Percentiles rank a stretch among this genome's conserved stretches.
Conservation (phyloP, 768 basidiomycete species). For the Daedaleopsis nitida region DNA sequence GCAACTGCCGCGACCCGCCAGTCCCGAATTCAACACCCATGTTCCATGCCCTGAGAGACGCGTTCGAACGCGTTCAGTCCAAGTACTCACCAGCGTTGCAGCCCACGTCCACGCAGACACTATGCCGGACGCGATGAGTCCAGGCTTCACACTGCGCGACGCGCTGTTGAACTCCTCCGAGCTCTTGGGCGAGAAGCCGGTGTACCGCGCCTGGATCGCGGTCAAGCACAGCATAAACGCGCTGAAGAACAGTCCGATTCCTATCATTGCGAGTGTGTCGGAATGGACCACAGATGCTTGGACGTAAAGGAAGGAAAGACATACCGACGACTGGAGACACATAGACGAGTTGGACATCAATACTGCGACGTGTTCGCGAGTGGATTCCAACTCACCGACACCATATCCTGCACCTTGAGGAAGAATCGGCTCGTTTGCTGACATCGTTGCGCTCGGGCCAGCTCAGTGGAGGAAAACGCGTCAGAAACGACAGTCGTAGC, state of each 20-base stretch:
- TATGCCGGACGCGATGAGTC: slow-evolving; percentile 90
- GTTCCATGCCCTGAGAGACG: background rate
- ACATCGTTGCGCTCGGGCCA: slow-evolving; percentile 11
- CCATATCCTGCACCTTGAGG: slow-evolving; percentile 88
- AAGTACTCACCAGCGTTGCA: slow-evolving; percentile 58
- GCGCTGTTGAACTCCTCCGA: slow-evolving; percentile 87
- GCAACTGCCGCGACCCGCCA: slow-evolving; percentile 53
- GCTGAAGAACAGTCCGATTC: slow-evolving; percentile 88
- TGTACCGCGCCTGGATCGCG: slow-evolving; percentile 82
- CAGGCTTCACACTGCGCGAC: slow-evolving; percentile 84
- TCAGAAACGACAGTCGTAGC: background rate
- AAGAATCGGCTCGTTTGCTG: slow-evolving; percentile 43
- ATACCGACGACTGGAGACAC: slow-evolving; percentile 50
- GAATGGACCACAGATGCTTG: background rate
- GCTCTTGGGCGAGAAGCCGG: slow-evolving; percentile 72
- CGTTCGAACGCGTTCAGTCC: background rate
- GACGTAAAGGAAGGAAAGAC: slow-evolving; percentile 16
- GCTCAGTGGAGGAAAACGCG: no score
- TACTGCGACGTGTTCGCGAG: background rate
- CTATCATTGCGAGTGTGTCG: slow-evolving; percentile 34
- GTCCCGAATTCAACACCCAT: no score
- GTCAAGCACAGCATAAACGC: slow-evolving; percentile 79
- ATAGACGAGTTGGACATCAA: background rate
- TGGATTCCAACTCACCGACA: slow-evolving; percentile 48
- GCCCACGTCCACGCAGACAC: slow-evolving; percentile 95